phyloP scores from a whole-genome alignment of 257 asterid genomes.

The Salvia hispanica region DNA sequence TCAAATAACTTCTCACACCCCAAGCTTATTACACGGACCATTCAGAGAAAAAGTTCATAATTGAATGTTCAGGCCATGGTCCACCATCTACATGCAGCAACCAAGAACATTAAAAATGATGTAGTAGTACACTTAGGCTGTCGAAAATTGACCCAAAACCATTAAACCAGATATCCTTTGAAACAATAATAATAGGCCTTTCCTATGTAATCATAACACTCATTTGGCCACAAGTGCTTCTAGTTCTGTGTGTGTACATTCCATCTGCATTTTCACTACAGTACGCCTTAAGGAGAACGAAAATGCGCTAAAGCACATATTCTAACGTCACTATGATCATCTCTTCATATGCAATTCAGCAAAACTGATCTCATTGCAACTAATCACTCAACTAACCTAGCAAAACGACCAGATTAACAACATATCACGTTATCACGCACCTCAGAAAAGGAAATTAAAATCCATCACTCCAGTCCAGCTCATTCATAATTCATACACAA shows the following conservation, averaged over 20 bases:
- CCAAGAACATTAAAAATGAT: constrained; percentile 1
- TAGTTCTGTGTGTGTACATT: background rate
- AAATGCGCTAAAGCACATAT: background rate
- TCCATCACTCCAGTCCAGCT: constrained; percentile 1
- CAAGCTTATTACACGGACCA: constrained; percentile 1
- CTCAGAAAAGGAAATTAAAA: background rate
- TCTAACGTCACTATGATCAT: background rate
- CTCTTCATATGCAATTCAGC: background rate
- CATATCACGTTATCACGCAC: background rate
- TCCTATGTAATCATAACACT: constrained; percentile 12
- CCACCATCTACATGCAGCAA: constrained; percentile 14
- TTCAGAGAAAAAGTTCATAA: constrained; percentile 4
- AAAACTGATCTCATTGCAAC: constrained; percentile 8
- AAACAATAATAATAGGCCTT: constrained; percentile 16
- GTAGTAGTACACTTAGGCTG: background rate
- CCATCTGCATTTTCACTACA: background rate
- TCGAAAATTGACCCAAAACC: constrained; percentile 5
- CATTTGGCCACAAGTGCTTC: background rate
- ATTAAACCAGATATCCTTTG: background rate
- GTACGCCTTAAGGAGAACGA: constrained; percentile 12
- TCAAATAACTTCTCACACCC: constrained; percentile 10
- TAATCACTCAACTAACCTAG: background rate
- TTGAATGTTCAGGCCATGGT: background rate
- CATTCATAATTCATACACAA: constrained; percentile 16
- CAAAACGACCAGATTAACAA: background rate